phyloP scores from a whole-genome alignment of 768 basidiomycete species.

The Macrocybe gigantea region DNA sequence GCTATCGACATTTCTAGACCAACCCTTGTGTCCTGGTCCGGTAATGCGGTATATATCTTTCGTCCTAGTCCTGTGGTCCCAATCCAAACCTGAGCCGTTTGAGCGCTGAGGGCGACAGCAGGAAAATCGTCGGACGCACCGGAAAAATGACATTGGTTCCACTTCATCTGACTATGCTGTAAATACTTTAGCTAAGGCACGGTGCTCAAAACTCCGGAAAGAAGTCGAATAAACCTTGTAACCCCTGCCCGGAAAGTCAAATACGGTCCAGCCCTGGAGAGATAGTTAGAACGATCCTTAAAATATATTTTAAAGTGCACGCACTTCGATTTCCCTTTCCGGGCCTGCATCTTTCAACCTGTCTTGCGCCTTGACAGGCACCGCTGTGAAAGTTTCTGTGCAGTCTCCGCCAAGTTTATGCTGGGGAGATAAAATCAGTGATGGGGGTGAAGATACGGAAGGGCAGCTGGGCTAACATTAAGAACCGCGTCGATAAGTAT shows the following conservation, averaged over 20 bases:
- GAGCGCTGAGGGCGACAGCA: neutral
- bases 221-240: constrained; percentile 46
- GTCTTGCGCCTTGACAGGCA: constrained; percentile 66
- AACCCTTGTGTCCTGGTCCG: constrained; percentile 61
- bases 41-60: constrained; percentile 71
- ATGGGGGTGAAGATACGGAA: neutral
- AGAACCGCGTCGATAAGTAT: constrained; percentile 85
- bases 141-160: constrained; percentile 77
- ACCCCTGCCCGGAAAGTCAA: constrained; percentile 73
- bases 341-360: constrained; percentile 56
- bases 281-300: constrained; percentile 1
- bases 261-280: constrained; percentile 76
- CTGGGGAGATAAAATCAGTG: constrained; percentile 28
- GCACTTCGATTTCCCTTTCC: constrained; percentile 61
- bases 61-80: constrained; percentile 63
- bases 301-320: constrained; percentile 6
- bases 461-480: constrained; percentile 49
- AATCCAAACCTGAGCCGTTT: constrained; percentile 62
- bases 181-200: neutral
- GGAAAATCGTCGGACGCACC: constrained; percentile 33
- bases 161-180: constrained; percentile 67
- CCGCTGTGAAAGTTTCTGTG: constrained; percentile 60
- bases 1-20: constrained; percentile 75
- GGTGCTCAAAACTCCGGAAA: too few species aligned
- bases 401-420: constrained; percentile 85